phyloP scores from a whole-genome alignment of 2,329 filamentous ascomycete species.

The Alternaria gansuensis region DNA sequence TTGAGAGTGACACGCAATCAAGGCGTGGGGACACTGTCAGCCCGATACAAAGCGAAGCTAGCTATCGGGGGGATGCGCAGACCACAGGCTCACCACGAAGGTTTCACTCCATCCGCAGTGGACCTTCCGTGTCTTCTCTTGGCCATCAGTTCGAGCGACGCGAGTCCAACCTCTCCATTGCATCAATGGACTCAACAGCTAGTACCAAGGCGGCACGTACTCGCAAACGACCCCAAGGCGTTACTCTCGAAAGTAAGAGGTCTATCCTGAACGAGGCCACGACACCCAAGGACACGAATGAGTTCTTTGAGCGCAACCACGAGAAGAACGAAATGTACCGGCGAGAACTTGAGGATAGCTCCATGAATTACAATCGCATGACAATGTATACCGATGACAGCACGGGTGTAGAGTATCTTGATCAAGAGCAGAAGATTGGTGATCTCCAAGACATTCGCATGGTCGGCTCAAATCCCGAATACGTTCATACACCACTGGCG shows the following conservation, averaged over 20 bases:
- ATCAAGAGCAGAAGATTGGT: constrained; percentile 59
- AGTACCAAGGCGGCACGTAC: constrained; percentile 66
- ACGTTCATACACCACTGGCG: constrained; percentile 74
- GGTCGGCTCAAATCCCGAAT: constrained; percentile 76
- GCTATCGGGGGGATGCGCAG: constrained; percentile 62
- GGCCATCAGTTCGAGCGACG: constrained; percentile 65
- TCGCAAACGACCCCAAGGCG: constrained; percentile 61
- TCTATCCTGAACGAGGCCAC: constrained; percentile 56
- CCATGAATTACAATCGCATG: constrained; percentile 61
- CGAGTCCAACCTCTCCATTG: constrained; percentile 66
- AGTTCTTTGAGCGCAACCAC: constrained; percentile 63
- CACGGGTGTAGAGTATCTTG: constrained; percentile 63
- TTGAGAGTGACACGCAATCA: constrained; percentile 42
- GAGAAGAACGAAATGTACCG: constrained; percentile 68
- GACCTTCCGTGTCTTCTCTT: constrained; percentile 66
- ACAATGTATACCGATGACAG: constrained; percentile 65
- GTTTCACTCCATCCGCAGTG: constrained; percentile 57
- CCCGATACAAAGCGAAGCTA: constrained; percentile 91
- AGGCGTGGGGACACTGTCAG: constrained; percentile 71
- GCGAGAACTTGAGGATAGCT: constrained; percentile 57
- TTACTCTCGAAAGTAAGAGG: constrained; percentile 61
- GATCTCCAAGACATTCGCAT: constrained; percentile 74
- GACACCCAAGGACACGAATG: constrained; percentile 55
- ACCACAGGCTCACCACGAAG: constrained; percentile 54
- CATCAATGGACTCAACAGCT: constrained; percentile 65